Base-by-base conservation (phyloP, 139 green algal genomes). In the Tetradesmus obliquus region DNA sequence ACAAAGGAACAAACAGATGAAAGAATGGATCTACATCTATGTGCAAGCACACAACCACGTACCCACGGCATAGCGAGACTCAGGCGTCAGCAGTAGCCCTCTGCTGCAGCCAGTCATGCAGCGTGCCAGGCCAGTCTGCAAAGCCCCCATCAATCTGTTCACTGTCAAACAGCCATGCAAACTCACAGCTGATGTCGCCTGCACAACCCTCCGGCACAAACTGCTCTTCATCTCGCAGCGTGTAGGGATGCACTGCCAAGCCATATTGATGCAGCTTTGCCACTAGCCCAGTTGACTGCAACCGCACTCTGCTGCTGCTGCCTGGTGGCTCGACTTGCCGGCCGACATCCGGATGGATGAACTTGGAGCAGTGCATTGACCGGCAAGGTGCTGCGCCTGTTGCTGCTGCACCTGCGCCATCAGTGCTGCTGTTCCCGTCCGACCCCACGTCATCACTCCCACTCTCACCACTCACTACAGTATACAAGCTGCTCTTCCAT, bases 191-290 rank as follows among this genome's bases (percentile, higher is more conserved):
- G 3, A 89, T 19, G 9, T 72, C 79, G 19, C n/a, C 32, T 6
- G 15, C 32, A 58, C 85, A 84, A 3, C 32, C 55, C 17, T 20
- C 22, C 6, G 20, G 76, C 15, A 90, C 58, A 84, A 87, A 93
- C 72, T 79, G 60, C 45, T 53, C 10, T 60, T 94, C 93, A 71
- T 92, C 88, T 13, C 93, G 79, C 57, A 95, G 58, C 0, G 93
- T 95, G 88, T 95, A 95, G 9, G 84, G 88, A 79, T 95, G 93
- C 85, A 94, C 62, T 74, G 91, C 80, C 58, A 95, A 83, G 79
- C 93, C 93, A 79, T 54, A 4, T 10, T 10, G 55, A 10, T 93
- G 90, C 60, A 93, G 71, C 22, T 66, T 60, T 7, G 86, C 76
- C 8, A 90, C 87, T 13, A 94, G 66, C 57, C 91, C 92, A 13